Conservation (phyloP, 495 filamentous ascomycete species). For the Pseudomonodictys pantanalensis region DNA sequence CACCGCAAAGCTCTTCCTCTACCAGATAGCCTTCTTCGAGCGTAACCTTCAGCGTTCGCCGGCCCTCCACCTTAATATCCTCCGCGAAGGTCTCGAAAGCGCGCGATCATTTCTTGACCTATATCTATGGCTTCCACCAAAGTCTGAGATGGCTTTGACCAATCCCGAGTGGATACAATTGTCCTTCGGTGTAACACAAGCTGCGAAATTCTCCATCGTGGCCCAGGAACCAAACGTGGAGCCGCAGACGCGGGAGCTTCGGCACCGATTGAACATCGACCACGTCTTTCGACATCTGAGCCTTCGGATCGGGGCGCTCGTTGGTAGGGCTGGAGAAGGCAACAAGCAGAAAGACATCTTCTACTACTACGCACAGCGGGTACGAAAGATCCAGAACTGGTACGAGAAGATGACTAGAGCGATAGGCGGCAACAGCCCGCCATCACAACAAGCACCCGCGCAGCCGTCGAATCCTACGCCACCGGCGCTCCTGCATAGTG, state of each 20-base stretch:
- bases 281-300: conserved; percentile 18
- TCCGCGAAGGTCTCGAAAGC: conserved; percentile 18
- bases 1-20: conserved; percentile 28
- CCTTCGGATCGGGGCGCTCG: conserved; percentile 20
- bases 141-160: conserved; percentile 20
- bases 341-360: conserved; percentile 25
- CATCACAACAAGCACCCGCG: conserved; percentile 3
- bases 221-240: conserved; percentile 11
- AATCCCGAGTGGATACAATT: conserved; percentile 27
- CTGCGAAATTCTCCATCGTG: conserved; percentile 25
- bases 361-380: conserved; percentile 16
- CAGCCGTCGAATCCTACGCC: not conserved
- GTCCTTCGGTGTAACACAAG: conserved; percentile 19
- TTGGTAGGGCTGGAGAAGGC: conserved; percentile 9
- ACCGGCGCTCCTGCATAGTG: not conserved
- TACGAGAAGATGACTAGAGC: conserved; percentile 21
- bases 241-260: conserved; percentile 16
- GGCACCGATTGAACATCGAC: conserved; percentile 21
- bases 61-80: conserved; percentile 8
- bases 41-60: conserved; percentile 19
- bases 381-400: conserved; percentile 27
- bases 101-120: conserved; percentile 24
- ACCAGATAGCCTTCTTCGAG: conserved; percentile 30
- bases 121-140: conserved; percentile 20
- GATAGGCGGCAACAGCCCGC: conserved; percentile 9